Evolutionary conservation across 352 stramenopile genomes (phyloP).

Genomic region (Globisporangium heterothallicum): DNA sequence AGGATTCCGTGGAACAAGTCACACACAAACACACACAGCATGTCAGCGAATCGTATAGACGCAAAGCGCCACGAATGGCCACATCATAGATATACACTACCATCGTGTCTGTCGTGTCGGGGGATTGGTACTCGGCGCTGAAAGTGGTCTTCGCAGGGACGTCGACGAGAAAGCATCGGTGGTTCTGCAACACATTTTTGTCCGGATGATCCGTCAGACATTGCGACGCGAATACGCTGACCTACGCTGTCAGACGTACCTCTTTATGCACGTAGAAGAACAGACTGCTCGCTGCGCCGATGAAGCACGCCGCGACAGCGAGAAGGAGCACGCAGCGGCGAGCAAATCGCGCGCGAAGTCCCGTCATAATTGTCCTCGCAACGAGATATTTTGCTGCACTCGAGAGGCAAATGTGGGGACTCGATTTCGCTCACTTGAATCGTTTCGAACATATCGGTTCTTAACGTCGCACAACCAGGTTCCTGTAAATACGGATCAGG

Average conservation of each 20-base stretch:
- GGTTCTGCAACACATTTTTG: no score
- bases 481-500: no score
- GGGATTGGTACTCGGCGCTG: slow-evolving; percentile 78
- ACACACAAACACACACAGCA: not conserved
- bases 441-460: no score
- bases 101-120: slow-evolving; percentile 76
- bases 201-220: no score
- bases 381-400: slow-evolving; percentile 1
- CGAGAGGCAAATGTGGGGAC: no score
- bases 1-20: no score
- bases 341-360: not conserved
- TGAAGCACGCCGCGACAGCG: slow-evolving; percentile 18
- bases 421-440: no score
- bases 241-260: slow-evolving; percentile 22
- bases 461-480: no score
- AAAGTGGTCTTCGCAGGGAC: slow-evolving; percentile 72
- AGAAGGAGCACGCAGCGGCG: slow-evolving; percentile 10
- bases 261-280: slow-evolving; percentile 63
- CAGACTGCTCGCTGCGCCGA: slow-evolving; percentile 24
- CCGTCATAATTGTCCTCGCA: not conserved
- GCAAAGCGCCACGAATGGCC: not conserved
- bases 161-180: slow-evolving; percentile 79
- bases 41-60: not conserved
- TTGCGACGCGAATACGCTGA: no score
- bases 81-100: slow-evolving; percentile 14